phyloP scores from a whole-genome alignment of 768 basidiomycete genomes.

The Mycena olivaceomarginata region DNA sequence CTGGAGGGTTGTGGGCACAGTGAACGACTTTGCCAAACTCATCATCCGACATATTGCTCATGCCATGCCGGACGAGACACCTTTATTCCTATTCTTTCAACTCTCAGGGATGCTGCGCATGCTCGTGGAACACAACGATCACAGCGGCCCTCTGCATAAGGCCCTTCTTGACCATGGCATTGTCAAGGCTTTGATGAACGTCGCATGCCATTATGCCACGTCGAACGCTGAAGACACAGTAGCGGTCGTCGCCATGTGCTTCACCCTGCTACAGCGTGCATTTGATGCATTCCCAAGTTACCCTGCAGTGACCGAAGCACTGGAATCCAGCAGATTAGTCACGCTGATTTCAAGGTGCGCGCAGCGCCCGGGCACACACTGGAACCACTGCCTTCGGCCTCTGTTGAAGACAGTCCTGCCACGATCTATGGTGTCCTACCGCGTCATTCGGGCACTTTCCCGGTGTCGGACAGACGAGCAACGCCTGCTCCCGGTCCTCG shows the following conservation, averaged over 20 bases:
- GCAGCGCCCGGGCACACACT: slow-evolving; percentile 23
- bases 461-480: slow-evolving; percentile 14
- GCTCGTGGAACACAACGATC: slow-evolving; percentile 15
- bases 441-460: slow-evolving; percentile 7
- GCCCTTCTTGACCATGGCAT: slow-evolving; percentile 21
- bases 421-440: slow-evolving; percentile 24
- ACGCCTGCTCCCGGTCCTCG: slow-evolving; percentile 22
- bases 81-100: not conserved
- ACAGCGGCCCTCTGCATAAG: slow-evolving; percentile 18
- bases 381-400: slow-evolving; percentile 17
- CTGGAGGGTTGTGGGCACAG: slow-evolving; percentile 25
- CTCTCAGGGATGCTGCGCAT: slow-evolving; percentile 26
- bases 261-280: slow-evolving; percentile 17
- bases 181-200: not conserved
- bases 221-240: slow-evolving; percentile 15
- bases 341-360: slow-evolving; percentile 18
- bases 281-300: slow-evolving; percentile 24
- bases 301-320: slow-evolving; percentile 20
- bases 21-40: slow-evolving; percentile 24
- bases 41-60: slow-evolving; percentile 25
- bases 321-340: slow-evolving; percentile 23
- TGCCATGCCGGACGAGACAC: slow-evolving; percentile 15
- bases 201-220: slow-evolving; percentile 12
- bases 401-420: slow-evolving; percentile 16
- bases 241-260: slow-evolving; percentile 20